Evolutionary conservation across 345 rosid species (phyloP).

Genomic region (Pugionium cornutum): DNA sequence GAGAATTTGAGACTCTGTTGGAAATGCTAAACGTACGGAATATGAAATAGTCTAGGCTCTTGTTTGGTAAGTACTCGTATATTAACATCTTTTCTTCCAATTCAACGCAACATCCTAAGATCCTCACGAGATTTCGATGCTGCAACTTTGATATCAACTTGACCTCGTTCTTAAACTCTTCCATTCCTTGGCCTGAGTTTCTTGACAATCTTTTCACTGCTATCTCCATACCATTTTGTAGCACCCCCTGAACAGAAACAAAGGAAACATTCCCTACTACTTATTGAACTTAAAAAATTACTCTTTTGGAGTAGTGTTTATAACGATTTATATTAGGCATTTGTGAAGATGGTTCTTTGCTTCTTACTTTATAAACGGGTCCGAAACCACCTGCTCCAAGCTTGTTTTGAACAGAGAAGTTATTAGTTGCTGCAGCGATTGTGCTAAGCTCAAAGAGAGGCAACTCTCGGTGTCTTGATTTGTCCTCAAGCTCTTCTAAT

Average conservation of each 20-base stretch:
- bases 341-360: constrained; percentile 1
- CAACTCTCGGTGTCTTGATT: constrained; percentile 43
- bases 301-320: not conserved
- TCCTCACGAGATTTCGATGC: constrained; percentile 71
- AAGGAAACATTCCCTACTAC: not conserved
- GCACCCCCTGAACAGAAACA: constrained; percentile 41
- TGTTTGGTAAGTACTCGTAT: constrained; percentile 65
- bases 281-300: not conserved
- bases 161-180: constrained; percentile 54
- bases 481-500: constrained; percentile 42
- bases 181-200: constrained; percentile 53
- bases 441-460: constrained; percentile 51
- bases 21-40: constrained; percentile 45
- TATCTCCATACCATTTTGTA: constrained; percentile 48
- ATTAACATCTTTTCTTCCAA: constrained; percentile 58
- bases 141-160: constrained; percentile 56
- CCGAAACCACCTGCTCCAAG: constrained; percentile 85
- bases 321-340: not conserved
- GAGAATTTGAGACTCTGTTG: not conserved
- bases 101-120: constrained; percentile 62
- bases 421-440: constrained; percentile 53
- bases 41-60: constrained; percentile 56
- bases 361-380: constrained; percentile 59
- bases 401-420: constrained; percentile 52
- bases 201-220: constrained; percentile 55